Evolutionary conservation across 768 basidiomycete species (phyloP).

Genomic region (Hypholoma fasciculare): DNA sequence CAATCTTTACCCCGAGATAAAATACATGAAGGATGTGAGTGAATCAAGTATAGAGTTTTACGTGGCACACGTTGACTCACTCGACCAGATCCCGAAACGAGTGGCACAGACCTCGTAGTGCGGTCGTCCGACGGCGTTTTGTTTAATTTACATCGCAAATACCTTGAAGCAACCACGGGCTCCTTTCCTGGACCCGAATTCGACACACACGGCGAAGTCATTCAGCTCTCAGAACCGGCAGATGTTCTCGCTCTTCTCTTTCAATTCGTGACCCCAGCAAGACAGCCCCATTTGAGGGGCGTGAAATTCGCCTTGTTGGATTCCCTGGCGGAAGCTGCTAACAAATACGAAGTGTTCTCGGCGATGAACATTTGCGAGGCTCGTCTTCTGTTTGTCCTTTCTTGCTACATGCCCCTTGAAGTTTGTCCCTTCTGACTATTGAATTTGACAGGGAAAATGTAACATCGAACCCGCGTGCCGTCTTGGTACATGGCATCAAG

Average conservation of each 20-base stretch:
- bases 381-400: not conserved
- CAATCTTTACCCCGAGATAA: too few relatives aligned
- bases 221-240: not conserved
- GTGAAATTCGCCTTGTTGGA: not conserved
- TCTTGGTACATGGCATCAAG: not conserved
- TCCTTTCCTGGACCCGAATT: slow-evolving; percentile 8
- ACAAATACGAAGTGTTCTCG: slow-evolving; percentile 8
- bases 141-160: slow-evolving; percentile 3
- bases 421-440: not conserved
- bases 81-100: not conserved
- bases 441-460: not conserved
- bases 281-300: not conserved
- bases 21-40: too few relatives aligned
- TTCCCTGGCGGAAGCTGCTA: not conserved
- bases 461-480: not conserved
- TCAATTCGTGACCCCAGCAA: slow-evolving; percentile 1
- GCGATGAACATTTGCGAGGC: slow-evolving; percentile 2
- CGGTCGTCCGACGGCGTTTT: slow-evolving; percentile 4
- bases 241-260: slow-evolving; percentile 3
- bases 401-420: not conserved
- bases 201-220: not conserved
- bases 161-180: slow-evolving; percentile 4
- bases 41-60: not conserved
- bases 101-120: slow-evolving; percentile 2
- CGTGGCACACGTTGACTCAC: not conserved